Conservation (phyloP, 495 filamentous ascomycete species). For the Penicillium herquei region DNA sequence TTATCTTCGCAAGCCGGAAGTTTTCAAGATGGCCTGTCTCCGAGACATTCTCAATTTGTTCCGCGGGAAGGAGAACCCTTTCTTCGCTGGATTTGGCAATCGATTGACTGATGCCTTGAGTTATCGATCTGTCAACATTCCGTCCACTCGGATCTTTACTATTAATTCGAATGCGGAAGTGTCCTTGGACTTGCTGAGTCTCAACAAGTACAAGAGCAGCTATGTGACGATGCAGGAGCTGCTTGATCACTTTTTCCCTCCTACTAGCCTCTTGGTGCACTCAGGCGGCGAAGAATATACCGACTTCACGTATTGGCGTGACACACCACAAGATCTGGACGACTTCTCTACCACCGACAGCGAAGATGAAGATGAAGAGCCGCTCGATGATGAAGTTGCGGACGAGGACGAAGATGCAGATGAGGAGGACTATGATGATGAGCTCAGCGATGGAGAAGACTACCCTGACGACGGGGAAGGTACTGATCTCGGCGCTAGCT, state of each 20-base stretch:
- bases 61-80: slow-evolving; percentile 73
- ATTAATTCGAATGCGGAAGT: slow-evolving; percentile 99
- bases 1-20: slow-evolving; percentile 93
- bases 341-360: slow-evolving; percentile 78
- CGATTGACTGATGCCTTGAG: slow-evolving; percentile 93
- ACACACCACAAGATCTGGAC: slow-evolving; percentile 68
- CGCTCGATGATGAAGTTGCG: slow-evolving; percentile 44
- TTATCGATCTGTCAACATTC: slow-evolving; percentile 94
- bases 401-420: slow-evolving; percentile 45
- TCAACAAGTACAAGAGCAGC: slow-evolving; percentile 94
- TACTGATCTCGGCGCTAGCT: slow-evolving; percentile 55
- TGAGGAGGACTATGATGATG: slow-evolving; percentile 39
- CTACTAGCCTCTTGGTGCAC: slow-evolving; percentile 70
- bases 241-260: slow-evolving; percentile 95
- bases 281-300: slow-evolving; percentile 83
- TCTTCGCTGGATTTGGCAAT: slow-evolving; percentile 97
- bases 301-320: slow-evolving; percentile 86
- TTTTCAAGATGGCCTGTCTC: slow-evolving; percentile 99
- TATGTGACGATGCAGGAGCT: slow-evolving; percentile 96
- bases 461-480: slow-evolving; percentile 42
- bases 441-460: slow-evolving; percentile 43
- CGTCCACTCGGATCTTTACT: slow-evolving; percentile 90
- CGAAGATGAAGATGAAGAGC: slow-evolving; percentile 52
- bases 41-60: slow-evolving; percentile 91
- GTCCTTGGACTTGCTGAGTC: slow-evolving; percentile 80